Base-by-base conservation (phyloP, 2,329 filamentous ascomycete species). In the Leptosphaerulina australis region DNA sequence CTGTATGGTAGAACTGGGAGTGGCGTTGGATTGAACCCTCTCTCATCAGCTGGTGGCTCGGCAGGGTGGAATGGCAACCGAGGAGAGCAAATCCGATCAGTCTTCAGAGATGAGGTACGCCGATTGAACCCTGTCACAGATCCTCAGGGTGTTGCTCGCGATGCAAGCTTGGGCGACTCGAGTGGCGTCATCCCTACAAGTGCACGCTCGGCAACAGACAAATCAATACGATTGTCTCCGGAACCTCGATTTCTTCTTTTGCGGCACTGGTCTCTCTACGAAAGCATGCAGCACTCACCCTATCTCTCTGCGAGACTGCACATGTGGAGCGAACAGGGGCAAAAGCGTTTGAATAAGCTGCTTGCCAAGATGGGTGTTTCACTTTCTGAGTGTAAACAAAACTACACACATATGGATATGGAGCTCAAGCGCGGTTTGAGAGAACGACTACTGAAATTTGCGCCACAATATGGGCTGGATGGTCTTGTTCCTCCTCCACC, bases 381-480 rank as follows among this genome's bases (percentile, higher is more conserved):
- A 66, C 79, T 97, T 28, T 88, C 88, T 4, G 93, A 99, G 75
- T 96, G 92, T 75, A 92, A 91, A 64, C 94, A 97, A 73, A 93
- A 86, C 69, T 99, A 97, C 70, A 91, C 91, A 0, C 94, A 99
- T 72, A 97, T 99, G 92, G 93, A 97, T 74, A 95, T 97, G 86
- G 87, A 96, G 73, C 78, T 99, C 25, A 99, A 97, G 75, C 87
- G 90, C 4, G 90, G 90, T 22, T 76, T 97, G 22, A 86, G 93
- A 31, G 84, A 90, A 37, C 90, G 95, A 52, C 81, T 99, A 1
- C 80, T 97, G 15, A 93, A 93, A 64, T 97, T 96, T 68, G 92
- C 92, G 0, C 91, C 91, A 1, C 81, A 96, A 53, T 99, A 97
- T 72, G 94, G 95, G 21, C 82, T 99, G 1, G 92, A 97, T 58